Percentiles rank a stretch among this genome's conserved stretches.
These are phyloP conservation scores for Quercus gilva DNA, from an alignment of 306 rosid species.

Conservation along the genomic window DNA sequence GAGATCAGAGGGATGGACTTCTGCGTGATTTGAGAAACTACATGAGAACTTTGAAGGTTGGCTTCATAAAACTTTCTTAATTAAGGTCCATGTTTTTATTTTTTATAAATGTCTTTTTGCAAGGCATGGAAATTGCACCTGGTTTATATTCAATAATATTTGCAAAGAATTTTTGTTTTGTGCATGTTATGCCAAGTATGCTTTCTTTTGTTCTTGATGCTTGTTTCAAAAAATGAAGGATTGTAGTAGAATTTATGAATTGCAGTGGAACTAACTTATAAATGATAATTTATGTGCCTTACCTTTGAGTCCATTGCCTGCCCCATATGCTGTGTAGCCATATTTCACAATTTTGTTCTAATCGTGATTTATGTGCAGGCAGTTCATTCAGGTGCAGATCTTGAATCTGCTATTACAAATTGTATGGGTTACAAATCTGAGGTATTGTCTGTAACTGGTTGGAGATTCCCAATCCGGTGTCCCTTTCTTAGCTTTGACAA, in stretches of 20 bases:
- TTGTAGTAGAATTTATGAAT: not conserved
- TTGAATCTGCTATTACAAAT: constrained; percentile 81
- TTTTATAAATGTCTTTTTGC: not conserved
- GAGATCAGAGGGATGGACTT: constrained; percentile 84
- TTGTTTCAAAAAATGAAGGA: not conserved
- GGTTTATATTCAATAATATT: constrained; percentile 5
- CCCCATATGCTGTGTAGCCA: constrained; percentile 15
- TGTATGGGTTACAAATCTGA: constrained; percentile 86
- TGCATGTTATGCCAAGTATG: not conserved
- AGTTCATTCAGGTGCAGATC: constrained; percentile 99
- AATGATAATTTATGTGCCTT: not conserved
- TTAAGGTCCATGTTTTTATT: constrained; percentile 11
- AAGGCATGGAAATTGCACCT: constrained; percentile 14
- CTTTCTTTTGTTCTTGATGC: constrained; percentile 22
- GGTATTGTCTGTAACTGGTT: constrained; percentile 48
- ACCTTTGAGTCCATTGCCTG: constrained; percentile 23
- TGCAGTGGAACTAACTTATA: not conserved
- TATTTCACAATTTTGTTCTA: constrained; percentile 12
- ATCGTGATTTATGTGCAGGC: constrained; percentile 54
- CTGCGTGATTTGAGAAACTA: constrained; percentile 81
- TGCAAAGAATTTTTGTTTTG: constrained; percentile 1
- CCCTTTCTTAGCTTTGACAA: constrained; percentile 23
- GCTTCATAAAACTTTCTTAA: constrained; percentile 25
- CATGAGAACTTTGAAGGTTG: constrained; percentile 95
- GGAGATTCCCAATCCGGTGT: constrained; percentile 10